phyloP scores from a whole-genome alignment of 2,329 filamentous ascomycete genomes.

The Paracorniculantispora psalliotae region DNA sequence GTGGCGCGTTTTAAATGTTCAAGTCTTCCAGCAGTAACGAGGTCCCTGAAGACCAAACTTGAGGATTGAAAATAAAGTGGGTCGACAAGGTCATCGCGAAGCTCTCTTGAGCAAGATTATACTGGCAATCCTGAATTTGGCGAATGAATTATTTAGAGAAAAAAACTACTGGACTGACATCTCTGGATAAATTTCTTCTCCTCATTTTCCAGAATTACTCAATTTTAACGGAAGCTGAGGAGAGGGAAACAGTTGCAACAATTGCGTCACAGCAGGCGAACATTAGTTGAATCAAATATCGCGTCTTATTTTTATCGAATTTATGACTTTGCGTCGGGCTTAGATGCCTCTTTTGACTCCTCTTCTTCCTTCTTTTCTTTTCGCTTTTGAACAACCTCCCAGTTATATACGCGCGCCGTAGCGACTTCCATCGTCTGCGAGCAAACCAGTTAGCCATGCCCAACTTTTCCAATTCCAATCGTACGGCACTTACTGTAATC shows the following conservation, averaged over 20 bases:
- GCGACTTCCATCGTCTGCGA: constrained; percentile 91
- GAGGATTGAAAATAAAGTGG: constrained; percentile 9
- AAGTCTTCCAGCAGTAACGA: background rate
- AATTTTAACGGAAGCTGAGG: background rate
- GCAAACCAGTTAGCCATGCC: background rate
- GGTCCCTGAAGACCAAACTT: background rate
- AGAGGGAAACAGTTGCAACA: background rate
- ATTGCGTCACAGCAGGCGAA: background rate
- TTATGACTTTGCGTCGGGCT: constrained; percentile 31
- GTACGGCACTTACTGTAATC: constrained; percentile 67
- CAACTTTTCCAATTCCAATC: too few species aligned
- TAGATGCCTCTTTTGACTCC: constrained; percentile 33
- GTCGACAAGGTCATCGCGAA: background rate
- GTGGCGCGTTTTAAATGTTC: background rate
- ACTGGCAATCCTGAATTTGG: too few species aligned
- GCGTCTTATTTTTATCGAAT: constrained; percentile 17
- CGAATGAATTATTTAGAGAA: too few species aligned
- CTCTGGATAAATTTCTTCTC: too few species aligned
- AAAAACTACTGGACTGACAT: too few species aligned
- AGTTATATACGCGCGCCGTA: constrained; percentile 96
- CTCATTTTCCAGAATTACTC: background rate
- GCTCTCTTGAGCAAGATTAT: background rate
- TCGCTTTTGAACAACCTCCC: constrained; percentile 93
- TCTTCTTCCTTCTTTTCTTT: constrained; percentile 74
- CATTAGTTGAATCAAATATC: background rate